Conservation (phyloP, 2,329 filamentous ascomycete genomes). For the Pleoardoris graminearum region DNA sequence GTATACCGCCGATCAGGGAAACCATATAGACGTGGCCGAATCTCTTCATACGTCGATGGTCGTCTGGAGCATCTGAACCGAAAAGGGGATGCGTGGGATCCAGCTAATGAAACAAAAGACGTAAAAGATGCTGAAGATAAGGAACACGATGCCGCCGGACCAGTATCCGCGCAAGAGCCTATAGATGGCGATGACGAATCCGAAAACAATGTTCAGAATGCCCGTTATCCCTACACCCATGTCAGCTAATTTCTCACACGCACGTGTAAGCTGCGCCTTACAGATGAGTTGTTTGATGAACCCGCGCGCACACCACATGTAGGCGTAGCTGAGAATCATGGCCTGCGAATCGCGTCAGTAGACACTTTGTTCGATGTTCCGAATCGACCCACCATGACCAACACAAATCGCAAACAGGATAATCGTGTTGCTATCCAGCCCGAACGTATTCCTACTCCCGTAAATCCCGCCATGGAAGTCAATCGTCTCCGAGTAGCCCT, state of each 20-base stretch:
- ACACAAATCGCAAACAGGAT: constrained; percentile 80
- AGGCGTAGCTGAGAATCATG: constrained; percentile 73
- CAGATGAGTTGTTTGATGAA: constrained; percentile 93
- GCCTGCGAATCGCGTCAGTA: constrained; percentile 47
- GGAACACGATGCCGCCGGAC: constrained; percentile 83
- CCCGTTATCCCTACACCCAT: constrained; percentile 60
- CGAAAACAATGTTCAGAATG: constrained; percentile 71
- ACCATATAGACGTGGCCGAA: constrained; percentile 87
- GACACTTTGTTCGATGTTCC: background rate
- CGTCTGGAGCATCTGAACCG: constrained; percentile 84
- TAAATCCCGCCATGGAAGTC: constrained; percentile 73
- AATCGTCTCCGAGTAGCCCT: constrained; percentile 61
- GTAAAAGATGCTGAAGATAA: constrained; percentile 79
- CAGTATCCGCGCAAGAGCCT: constrained; percentile 79
- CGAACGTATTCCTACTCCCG: constrained; percentile 65
- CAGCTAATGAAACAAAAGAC: constrained; percentile 84
- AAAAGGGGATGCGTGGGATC: constrained; percentile 87
- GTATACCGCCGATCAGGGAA: constrained; percentile 78
- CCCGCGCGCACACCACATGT: constrained; percentile 73
- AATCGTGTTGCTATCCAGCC: constrained; percentile 80
- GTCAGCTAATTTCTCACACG: background rate
- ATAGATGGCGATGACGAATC: constrained; percentile 83
- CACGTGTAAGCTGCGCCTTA: background rate
- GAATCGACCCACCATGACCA: constrained; percentile 56
- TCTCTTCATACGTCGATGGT: constrained; percentile 78